phyloP scores from a whole-genome alignment of 805 yeast genomes.

The Candida xyloterini region DNA sequence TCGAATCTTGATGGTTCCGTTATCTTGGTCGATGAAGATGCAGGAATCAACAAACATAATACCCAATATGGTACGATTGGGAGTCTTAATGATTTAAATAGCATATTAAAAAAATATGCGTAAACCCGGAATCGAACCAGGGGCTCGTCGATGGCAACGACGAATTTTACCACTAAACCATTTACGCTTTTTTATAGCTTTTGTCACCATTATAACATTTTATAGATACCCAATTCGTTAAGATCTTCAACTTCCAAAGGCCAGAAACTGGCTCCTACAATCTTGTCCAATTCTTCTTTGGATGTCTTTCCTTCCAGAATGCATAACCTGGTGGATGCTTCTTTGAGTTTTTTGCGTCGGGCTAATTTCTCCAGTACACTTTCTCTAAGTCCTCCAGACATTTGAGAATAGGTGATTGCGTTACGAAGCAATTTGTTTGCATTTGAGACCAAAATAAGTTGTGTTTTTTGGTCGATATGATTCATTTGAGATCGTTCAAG shows the following conservation, averaged over 20 bases:
- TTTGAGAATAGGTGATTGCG: constrained; percentile 43
- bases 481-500: constrained; percentile 43
- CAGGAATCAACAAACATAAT: constrained; percentile 9
- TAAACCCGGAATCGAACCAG: constrained; percentile 30
- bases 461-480: constrained; percentile 31
- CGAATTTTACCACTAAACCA: constrained; percentile 29
- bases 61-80: constrained; percentile 13
- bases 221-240: constrained; percentile 24
- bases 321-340: constrained; percentile 45
- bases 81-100: not conserved
- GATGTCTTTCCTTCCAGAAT: constrained; percentile 39
- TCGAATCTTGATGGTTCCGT: constrained; percentile 20
- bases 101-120: constrained; percentile 17
- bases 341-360: constrained; percentile 41
- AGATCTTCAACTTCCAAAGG: constrained; percentile 26
- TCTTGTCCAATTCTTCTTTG: constrained; percentile 23
- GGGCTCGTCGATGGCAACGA: constrained; percentile 29
- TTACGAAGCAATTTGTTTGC: constrained; percentile 43
- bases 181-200: constrained; percentile 13
- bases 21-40: constrained; percentile 13
- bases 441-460: constrained; percentile 36
- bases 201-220: not conserved
- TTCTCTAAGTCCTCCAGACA: constrained; percentile 52
- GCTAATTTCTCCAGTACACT: constrained; percentile 40
- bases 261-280: constrained; percentile 29